Percentiles rank a stretch among this genome's conserved stretches.
These are phyloP conservation scores for Apiospora kogelbergensis DNA, from an alignment of 2,329 filamentous ascomycete species.

Conservation along the genomic window DNA sequence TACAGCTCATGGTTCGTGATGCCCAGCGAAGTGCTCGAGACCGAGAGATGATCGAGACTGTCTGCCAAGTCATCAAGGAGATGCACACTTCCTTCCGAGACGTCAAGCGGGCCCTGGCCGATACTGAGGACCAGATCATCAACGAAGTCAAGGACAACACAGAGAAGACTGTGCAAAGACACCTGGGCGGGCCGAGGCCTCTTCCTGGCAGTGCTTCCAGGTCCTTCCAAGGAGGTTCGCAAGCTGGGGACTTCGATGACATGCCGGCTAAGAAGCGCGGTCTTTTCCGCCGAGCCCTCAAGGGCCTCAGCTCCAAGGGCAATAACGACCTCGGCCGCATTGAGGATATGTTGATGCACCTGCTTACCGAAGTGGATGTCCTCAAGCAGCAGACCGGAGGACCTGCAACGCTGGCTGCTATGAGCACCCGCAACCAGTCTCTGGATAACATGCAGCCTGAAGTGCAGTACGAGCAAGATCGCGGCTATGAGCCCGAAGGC, in stretches of 20 bases:
- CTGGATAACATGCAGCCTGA: slow-evolving; percentile 67
- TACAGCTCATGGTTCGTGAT: slow-evolving; percentile 85
- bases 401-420: slow-evolving; percentile 30
- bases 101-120: slow-evolving; percentile 87
- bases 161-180: slow-evolving; percentile 78
- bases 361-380: slow-evolving; percentile 88
- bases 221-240: slow-evolving; percentile 56
- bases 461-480: slow-evolving; percentile 65
- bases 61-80: slow-evolving; percentile 91
- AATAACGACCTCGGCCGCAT: slow-evolving; percentile 86
- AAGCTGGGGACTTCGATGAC: slow-evolving; percentile 56
- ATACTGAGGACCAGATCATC: slow-evolving; percentile 88
- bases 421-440: slow-evolving; percentile 58
- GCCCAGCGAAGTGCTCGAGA: slow-evolving; percentile 94
- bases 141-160: slow-evolving; percentile 85
- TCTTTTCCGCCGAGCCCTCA: slow-evolving; percentile 91
- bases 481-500: slow-evolving; percentile 82
- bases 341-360: slow-evolving; percentile 87
- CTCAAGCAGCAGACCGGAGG: slow-evolving; percentile 63
- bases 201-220: slow-evolving; percentile 67
- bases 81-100: slow-evolving; percentile 97
- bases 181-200: slow-evolving; percentile 83
- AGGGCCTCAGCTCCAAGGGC: slow-evolving; percentile 84
- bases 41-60: slow-evolving; percentile 91
- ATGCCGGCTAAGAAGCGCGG: slow-evolving; percentile 79